These are phyloP conservation scores for Plasmopara muralis DNA, from an alignment of 352 stramenopile genomes.

Conservation along the genomic window DNA sequence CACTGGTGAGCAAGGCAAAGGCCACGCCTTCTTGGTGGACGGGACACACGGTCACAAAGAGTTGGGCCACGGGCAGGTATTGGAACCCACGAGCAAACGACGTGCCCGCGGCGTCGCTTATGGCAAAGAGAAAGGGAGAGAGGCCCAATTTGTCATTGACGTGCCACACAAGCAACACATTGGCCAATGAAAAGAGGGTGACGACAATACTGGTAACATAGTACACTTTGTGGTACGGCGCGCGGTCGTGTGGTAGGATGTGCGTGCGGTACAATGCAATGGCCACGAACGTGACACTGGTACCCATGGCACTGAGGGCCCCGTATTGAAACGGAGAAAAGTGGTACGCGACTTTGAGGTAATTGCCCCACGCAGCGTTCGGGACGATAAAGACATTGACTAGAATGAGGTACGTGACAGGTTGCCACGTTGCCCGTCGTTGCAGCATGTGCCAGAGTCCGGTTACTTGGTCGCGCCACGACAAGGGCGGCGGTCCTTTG, in stretches of 20 bases:
- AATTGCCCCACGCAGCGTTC: conserved; percentile 79
- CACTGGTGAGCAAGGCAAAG: conserved; percentile 72
- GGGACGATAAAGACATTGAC: conserved; percentile 59
- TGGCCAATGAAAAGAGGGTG: conserved; percentile 58
- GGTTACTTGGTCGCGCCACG: conserved; percentile 30
- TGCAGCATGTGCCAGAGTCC: conserved; percentile 61
- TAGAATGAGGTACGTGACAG: conserved; percentile 59
- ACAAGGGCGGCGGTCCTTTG: conserved; percentile 18
- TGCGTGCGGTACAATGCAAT: conserved; percentile 48
- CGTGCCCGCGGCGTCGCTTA: conserved; percentile 57
- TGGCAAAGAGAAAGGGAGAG: conserved; percentile 67
- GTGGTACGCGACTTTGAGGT: conserved; percentile 55
- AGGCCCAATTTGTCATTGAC: conserved; percentile 59
- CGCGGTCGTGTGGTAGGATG: conserved; percentile 35
- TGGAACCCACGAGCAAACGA: conserved; percentile 73
- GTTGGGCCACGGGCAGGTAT: conserved; percentile 68
- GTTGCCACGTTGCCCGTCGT: conserved; percentile 66
- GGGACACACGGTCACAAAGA: conserved; percentile 71
- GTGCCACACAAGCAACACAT: conserved; percentile 56
- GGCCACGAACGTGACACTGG: conserved; percentile 55
- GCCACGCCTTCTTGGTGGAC: conserved; percentile 68
- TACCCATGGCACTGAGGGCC: conserved; percentile 55
- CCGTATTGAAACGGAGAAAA: conserved; percentile 80
- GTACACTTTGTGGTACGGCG: conserved; percentile 62
- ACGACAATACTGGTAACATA: conserved; percentile 52